These are phyloP conservation scores for Globisporangium mamillatum DNA, from an alignment of 352 stramenopile genomes.

Conservation along the genomic window DNA sequence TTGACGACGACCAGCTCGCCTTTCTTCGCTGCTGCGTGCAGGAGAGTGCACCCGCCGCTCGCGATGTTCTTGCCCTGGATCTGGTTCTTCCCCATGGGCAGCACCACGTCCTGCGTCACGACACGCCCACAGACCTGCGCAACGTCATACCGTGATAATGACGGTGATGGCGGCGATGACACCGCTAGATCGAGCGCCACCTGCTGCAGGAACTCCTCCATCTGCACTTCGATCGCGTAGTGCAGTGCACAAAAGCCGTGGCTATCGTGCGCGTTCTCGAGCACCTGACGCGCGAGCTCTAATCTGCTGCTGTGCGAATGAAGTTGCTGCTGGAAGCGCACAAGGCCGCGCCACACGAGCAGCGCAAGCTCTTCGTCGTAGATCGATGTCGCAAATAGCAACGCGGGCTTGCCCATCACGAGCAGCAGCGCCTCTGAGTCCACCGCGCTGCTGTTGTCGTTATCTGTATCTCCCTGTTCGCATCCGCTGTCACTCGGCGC, in stretches of 20 bases:
- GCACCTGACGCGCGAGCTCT: conserved; percentile 53
- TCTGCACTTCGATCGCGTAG: conserved; percentile 76
- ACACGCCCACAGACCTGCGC: conserved; percentile 22
- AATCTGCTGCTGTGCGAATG: conserved; percentile 24
- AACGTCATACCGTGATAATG: not conserved
- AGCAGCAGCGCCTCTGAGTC: conserved; percentile 32
- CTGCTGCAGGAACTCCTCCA: conserved; percentile 50
- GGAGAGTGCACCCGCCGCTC: conserved; percentile 63
- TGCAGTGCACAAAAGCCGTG: conserved; percentile 70
- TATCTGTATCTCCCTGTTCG: conserved; percentile 2
- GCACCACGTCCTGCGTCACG: conserved; percentile 61
- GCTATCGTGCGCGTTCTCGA: conserved; percentile 69
- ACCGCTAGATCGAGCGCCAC: conserved; percentile 21
- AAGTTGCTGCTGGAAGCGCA: conserved; percentile 41
- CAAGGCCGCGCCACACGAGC: conserved; percentile 56
- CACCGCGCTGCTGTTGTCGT: conserved; percentile 10
- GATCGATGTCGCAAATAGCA: conserved; percentile 79
- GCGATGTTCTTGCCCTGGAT: conserved; percentile 67
- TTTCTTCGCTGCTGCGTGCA: conserved; percentile 67
- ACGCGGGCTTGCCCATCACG: conserved; percentile 74
- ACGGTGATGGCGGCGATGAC: not conserved
- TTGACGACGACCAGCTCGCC: conserved; percentile 52
- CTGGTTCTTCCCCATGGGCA: conserved; percentile 58
- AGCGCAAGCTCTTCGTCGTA: conserved; percentile 81
- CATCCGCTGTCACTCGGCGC: conserved; percentile 12